Evolutionary conservation across 148 eudicot genomes (phyloP), one percentile per base, ranked within the genome.

Genomic region (Amaranthus hypochondriacus): DNA sequence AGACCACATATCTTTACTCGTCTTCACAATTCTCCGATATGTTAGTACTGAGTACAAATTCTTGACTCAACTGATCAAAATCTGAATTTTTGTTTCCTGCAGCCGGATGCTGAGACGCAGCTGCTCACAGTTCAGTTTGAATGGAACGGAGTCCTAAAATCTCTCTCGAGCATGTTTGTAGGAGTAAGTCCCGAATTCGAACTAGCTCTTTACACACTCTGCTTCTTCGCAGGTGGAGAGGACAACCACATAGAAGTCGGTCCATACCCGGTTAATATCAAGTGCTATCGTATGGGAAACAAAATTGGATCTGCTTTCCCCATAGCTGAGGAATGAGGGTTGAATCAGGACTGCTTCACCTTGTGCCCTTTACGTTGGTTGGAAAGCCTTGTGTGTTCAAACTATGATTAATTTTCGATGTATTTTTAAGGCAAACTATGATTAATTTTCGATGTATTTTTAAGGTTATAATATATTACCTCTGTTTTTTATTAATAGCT

Each of bases 121-220:
- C 59, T 95, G 73, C 85, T 95, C 8, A 95, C 99, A 2, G 82
- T 95, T 55, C 97, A 92, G 66, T 95, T 95, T 48, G 97, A 90
- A 76, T 95, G 99, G 99, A 92, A 90, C 15, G 97, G 97, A 54
- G 89, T 92, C 21, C 89, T 90, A 15, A 95, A 95, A 74, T 84
- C 91, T 3, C 83, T 92, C 4, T 95, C 97, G 52, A 92, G 92
- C 87, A 88, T 89, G 73, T 85, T 95, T 73, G 57, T 90, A 5
- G 99, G 97, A 63, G 99, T 92, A 66, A 95, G 97, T 86, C 99
- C 99, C 1, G 99, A 95, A 75, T 95, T 92, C 72, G 99, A 95
- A 77, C 71, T 95, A 51, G 97, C 97, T 8, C 81, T 95, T 3
- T 95, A 92, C 70, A 95, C 99, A 8, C 84, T 95, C n/a, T 95